Evolutionary conservation across 2,329 filamentous ascomycete species (phyloP), one percentile per base, ranked within the genome.

Genomic region (Escovopsis sp.): DNA sequence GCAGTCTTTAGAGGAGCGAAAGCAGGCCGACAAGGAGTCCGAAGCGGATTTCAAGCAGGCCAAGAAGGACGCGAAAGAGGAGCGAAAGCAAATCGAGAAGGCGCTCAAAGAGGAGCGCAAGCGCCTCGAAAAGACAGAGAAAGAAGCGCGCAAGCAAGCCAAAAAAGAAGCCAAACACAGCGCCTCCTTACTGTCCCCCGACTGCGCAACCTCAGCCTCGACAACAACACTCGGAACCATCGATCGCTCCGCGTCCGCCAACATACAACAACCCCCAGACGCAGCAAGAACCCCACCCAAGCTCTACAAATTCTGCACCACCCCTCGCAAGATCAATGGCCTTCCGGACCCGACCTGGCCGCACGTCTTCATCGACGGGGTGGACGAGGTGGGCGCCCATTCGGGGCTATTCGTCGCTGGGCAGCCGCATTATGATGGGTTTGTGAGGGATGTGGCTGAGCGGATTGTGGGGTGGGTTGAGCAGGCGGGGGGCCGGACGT

Each of bases 301-400:
- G 46, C 66, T 79, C 34, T 70, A 73, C 39, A 88, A 82, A 48
- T 94, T 94, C 54, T 90, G 85, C 57, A 74, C 76, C 45, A 57
- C 88, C 3, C 84, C 80, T 0, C 56, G 63, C 15, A 63, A 62
- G 38, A 58, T 54, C 10, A 52, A 64, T 35, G 75, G 73, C 6
- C 60, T 64, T 40, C 60, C 65, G 30, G 84, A 93, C 51, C 60
- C 69, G 4, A 72, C 76, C 13, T 94, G 87, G 86, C 62, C 86
- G 1, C 66, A 77, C 31, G 70, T 94, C 3, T 77, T 76, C 47
- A 90, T 94, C 81, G 70, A 79, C 39, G 76, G 75, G 35, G 75
- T 90, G 41, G 86, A 93, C 50, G 83, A 93, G 55, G 80, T 93
- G 1, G 76, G 73, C 6, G 87, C 86, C 9, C 86, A 93, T 52